Conservation (phyloP, 1,284 basidiomycete genomes). For the Cutaneotrichosporon daszewskae region DNA sequence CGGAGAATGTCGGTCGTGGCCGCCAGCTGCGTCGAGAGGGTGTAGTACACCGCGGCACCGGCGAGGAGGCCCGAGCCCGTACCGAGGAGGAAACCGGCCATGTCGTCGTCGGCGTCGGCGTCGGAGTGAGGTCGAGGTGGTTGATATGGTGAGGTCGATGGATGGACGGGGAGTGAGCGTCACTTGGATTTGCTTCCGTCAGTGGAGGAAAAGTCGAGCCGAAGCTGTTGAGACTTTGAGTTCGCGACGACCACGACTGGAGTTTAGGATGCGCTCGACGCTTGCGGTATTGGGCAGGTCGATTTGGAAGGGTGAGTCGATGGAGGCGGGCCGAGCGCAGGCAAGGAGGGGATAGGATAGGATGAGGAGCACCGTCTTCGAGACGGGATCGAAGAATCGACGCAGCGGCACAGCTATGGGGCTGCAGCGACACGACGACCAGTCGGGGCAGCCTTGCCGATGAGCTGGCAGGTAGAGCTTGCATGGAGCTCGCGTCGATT, state of each 20-base stretch:
- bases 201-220: conserved; percentile 18
- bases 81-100: conserved; percentile 42
- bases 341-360: too few species aligned
- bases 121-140: neutral
- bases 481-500: too few species aligned
- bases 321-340: too few species aligned
- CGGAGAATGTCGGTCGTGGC: conserved; percentile 24
- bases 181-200: conserved; percentile 14
- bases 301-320: conserved; percentile 50
- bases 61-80: conserved; percentile 39
- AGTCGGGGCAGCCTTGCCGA: too few species aligned
- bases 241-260: neutral
- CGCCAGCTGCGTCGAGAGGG: conserved; percentile 30
- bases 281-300: conserved; percentile 36
- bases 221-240: neutral
- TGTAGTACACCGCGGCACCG: conserved; percentile 44
- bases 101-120: conserved; percentile 7
- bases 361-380: too few species aligned
- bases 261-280: conserved; percentile 19
- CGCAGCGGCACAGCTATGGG: too few species aligned
- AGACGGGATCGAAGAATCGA: too few species aligned
- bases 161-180: too few species aligned
- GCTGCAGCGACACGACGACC: too few species aligned
- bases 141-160: neutral
- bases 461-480: too few species aligned